Conservation (phyloP, 169 alveolate genomes). For the Prorocentrum cordatum region DNA sequence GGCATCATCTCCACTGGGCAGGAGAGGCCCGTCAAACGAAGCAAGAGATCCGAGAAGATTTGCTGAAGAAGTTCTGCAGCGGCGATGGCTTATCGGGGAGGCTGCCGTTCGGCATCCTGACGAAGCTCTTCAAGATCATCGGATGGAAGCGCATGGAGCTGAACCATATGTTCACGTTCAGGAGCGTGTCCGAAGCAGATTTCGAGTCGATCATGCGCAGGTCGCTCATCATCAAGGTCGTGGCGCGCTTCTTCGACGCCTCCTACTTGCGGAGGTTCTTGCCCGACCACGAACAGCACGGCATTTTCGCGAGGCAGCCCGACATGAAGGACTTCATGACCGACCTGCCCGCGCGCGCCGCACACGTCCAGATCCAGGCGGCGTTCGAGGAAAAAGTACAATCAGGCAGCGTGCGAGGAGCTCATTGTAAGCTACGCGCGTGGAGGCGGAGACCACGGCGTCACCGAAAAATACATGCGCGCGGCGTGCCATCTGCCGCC, state of each 20-base stretch:
- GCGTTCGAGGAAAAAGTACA: neutral
- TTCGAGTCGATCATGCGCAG: neutral
- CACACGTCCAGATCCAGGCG: neutral
- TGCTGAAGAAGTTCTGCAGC: neutral
- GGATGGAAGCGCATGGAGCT: conserved; percentile 9
- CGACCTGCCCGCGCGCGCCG: neutral
- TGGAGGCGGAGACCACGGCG: neutral
- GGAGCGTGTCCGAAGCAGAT: neutral
- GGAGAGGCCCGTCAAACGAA: neutral
- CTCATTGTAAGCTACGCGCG: neutral
- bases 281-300: neutral
- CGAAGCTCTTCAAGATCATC: neutral
- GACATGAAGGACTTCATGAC: neutral
- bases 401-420: neutral
- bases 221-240: neutral
- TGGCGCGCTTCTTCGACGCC: neutral
- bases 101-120: neutral
- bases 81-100: neutral
- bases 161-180: neutral
- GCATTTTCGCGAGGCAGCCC: neutral
- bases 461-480: neutral
- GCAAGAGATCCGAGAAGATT: neutral
- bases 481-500: neutral
- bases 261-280: neutral
- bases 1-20: neutral